Percentiles rank a stretch among this genome's conserved stretches.
These are phyloP conservation scores for Neotropicomus parvogracilis DNA, from an alignment of 1,284 basidiomycete genomes.

Conservation along the genomic window DNA sequence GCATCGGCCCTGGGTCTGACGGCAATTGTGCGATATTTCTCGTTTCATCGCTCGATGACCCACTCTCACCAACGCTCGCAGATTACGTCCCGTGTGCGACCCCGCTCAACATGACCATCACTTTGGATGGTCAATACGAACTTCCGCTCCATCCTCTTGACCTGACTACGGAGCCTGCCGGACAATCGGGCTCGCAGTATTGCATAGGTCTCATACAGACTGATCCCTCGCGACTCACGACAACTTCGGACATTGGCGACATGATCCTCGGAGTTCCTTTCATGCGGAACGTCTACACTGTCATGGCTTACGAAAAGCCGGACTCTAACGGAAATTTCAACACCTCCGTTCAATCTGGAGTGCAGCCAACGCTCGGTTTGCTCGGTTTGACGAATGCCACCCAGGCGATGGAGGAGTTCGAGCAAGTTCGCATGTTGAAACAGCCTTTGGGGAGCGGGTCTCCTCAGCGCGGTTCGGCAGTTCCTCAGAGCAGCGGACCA, in stretches of 20 bases:
- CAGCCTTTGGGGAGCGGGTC: constrained; percentile 42
- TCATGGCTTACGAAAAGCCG: constrained; percentile 61
- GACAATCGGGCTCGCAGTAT: constrained; percentile 40
- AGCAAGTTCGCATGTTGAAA: constrained; percentile 59
- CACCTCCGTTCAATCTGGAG: constrained; percentile 20
- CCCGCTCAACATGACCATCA: constrained; percentile 67
- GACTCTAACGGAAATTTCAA: constrained; percentile 44
- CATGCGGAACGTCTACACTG: constrained; percentile 67
- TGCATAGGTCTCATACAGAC: constrained; percentile 69
- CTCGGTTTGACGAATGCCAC: constrained; percentile 56
- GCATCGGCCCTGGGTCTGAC: constrained; percentile 53
- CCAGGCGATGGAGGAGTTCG: constrained; percentile 59
- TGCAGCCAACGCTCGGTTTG: constrained; percentile 53
- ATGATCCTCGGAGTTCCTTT: constrained; percentile 74
- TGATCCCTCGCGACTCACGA: constrained; percentile 39
- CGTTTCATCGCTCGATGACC: background rate
- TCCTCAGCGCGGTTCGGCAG: constrained; percentile 6
- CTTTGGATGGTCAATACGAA: constrained; percentile 51
- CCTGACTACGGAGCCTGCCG: constrained; percentile 43
- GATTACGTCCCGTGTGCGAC: constrained; percentile 69
- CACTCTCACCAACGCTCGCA: constrained; percentile 26
- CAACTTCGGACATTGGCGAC: constrained; percentile 44
- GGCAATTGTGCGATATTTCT: constrained; percentile 54
- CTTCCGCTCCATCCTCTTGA: constrained; percentile 70
- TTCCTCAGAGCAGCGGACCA: constrained; percentile 25